Evolutionary conservation across 345 rosid species (phyloP), one percentile per base, ranked within the genome.

Genomic region (Alliaria petiolata): DNA sequence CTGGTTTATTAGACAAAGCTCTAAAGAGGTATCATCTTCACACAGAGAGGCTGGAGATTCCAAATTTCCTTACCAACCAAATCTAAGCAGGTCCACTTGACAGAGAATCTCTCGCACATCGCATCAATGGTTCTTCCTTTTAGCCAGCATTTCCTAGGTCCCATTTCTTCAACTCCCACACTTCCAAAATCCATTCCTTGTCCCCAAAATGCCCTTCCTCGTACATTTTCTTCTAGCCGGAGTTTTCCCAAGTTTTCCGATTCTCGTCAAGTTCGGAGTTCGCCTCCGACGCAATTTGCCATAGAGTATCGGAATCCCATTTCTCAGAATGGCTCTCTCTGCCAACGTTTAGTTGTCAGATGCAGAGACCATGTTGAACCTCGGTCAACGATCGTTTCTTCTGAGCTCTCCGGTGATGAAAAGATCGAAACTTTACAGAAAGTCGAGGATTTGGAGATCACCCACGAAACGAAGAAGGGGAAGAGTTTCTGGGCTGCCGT

Each of bases 401-500:
- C 57, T 61, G 71, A 62, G 43, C 12, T 51, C 1, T 7, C 40
- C 50, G 15, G 10, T 3, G 49, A 68, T 57, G 81, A 63, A 70
- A 65, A 63, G 58, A 9, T 15, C 39, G 79, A 58, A 60, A 57
- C 49, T 65, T 58, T 71, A 45, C 51, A 26, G 52, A 30, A 69
- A 5, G 4, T 42, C 16, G 53, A 68, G 67, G 52, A 50, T 28
- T 62, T 66, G 44, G 42, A 50, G 66, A 61, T 14, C 25, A 40
- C 78, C 26, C 74, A 50, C 6, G 57, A 64, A 44, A 43, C 65
- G n/a, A 62, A 20, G 1, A 62, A 76, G 5, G 82, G 78, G 59
- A 88, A 85, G 76, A 89, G 77, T 75, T 93, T 90, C 74, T 93
- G 97, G 98, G 97, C 93, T 75, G 97, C 93, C 57, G 93, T 93